Evolutionary conservation across 495 filamentous ascomycete genomes (phyloP), one percentile per base, ranked within the genome.

Genomic region (Penicillium manginii): DNA sequence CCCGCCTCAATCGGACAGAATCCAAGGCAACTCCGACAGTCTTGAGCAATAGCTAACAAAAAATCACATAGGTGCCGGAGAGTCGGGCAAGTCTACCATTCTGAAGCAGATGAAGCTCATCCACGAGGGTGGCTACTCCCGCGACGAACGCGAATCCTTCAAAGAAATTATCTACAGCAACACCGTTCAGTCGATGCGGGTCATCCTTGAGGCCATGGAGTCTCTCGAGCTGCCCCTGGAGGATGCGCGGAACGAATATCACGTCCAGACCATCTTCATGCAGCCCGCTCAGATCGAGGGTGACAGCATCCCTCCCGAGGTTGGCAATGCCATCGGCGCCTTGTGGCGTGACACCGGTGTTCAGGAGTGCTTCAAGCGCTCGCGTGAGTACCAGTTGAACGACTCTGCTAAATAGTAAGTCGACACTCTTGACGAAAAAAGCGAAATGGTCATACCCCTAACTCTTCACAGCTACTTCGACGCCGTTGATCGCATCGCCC

Each of bases 121-220:
- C 54, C 76, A 84, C 66, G 81, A 84, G 70, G 81, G 81, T 29
- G 79, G 81, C 40, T 84, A 84, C 65, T 82, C 81, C 50, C 79
- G 77, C 59, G 81, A 84, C 62, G 81, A 84, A 63, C 75, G 80
- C 49, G 81, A 84, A 69, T 83, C 81, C 2, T 84, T 84, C 87
- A 94, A 96, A 73, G 92, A 96, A 76, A 96, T 96, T 76, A 96
- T 97, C 78, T 96, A 96, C 84, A 96, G 91, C 83, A 96, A 97
- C 78, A 96, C 91, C 19, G 91, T 94, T 26, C 93, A 93, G 81
- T 97, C 91, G 43, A 96, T 91, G 92, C 92, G 90, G 66, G 93
- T 96, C 70, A 97, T 96, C 57, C 83, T 96, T 61, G 93, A 96
- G 78, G 92, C 92, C 4, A 97, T 96, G 92, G 92, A 96, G 74